Base-by-base conservation (phyloP, 352 stramenopile genomes). In the Plasmopara viticola region DNA sequence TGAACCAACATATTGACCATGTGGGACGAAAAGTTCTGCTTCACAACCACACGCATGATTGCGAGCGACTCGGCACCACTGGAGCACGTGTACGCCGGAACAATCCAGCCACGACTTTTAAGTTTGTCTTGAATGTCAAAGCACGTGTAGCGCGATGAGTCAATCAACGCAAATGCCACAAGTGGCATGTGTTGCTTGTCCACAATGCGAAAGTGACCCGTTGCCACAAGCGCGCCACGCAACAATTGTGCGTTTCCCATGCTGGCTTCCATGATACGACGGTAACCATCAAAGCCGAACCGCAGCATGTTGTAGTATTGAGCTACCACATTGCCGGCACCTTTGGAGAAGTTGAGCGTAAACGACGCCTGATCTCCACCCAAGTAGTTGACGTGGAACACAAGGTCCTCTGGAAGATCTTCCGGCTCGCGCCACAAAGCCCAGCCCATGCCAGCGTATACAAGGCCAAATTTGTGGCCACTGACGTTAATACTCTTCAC, bases 281-380 rank as follows among this genome's bases (percentile, higher is more conserved):
- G 73, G 72, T 95, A 97, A 46, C 90, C 90, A 8, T 95, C 78
- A 40, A 84, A 89, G 35, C 90, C 90, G 48, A 97, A 88, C 20
- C 90, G 86, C 51, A 97, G 54, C 51, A 97, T 88, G 73, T 97
- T 96, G 74, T 97, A 97, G 64, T 96, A 96, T 67, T 97, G 86
- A 13, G 82, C 83, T 9, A 96, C 60, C 30, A 96, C 84, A 48
- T 92, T 94, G 34, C 84, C 79, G 0, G 90, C 90, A 25, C 88
- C 87, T 61, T 95, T 94, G 44, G 79, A 95, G 47, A 97, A 97
- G 74, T 97, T 97, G 34, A 97, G 82, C 51, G 90, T 97, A 62
- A 97, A 94, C 28, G 85, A 96, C 42, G 86, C 69, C 60, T 95
- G 89, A 56, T 95, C 81, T 48, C 87, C 88, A 33, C 90, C 88